Conservation (phyloP, 805 yeast genomes). For the Candida parachauliodes region DNA sequence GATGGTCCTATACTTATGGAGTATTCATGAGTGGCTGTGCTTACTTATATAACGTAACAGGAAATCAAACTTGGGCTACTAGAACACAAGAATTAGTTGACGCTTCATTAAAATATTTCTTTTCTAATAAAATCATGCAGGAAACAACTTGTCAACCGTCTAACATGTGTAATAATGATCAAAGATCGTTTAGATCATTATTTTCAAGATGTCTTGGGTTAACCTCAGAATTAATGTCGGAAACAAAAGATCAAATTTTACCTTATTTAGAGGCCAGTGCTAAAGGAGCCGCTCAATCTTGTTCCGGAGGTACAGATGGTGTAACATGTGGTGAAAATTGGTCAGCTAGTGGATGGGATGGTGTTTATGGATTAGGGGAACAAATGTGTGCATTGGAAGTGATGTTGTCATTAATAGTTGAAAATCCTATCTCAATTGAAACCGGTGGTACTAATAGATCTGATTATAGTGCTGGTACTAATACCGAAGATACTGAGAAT, state of each 20-base stretch:
- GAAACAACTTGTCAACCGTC: constrained; percentile 59
- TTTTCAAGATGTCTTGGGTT: constrained; percentile 61
- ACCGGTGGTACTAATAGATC: constrained; percentile 37
- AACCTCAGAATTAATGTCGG: constrained; percentile 54
- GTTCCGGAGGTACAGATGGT: constrained; percentile 82
- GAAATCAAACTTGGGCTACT: constrained; percentile 39
- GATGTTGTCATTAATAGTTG: constrained; percentile 37
- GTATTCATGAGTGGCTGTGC: constrained; percentile 66
- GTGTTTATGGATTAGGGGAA: constrained; percentile 74
- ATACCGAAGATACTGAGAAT: constrained; percentile 36
- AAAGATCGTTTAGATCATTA: constrained; percentile 70
- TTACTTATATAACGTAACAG: constrained; percentile 61
- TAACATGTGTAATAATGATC: constrained; percentile 65
- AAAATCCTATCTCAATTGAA: constrained; percentile 28
- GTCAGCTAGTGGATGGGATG: constrained; percentile 61
- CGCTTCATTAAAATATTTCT: constrained; percentile 40
- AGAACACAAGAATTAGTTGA: constrained; percentile 34
- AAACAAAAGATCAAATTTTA: constrained; percentile 38
- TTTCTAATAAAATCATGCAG: constrained; percentile 46
- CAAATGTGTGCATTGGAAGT: constrained; percentile 76
- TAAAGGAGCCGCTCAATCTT: constrained; percentile 68
- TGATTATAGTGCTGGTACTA: constrained; percentile 33
- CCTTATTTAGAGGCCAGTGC: constrained; percentile 50
- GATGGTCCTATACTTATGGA: constrained; percentile 75
- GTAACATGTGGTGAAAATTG: constrained; percentile 83